phyloP scores from a whole-genome alignment of 768 basidiomycete species.

The Collybia nuda region DNA sequence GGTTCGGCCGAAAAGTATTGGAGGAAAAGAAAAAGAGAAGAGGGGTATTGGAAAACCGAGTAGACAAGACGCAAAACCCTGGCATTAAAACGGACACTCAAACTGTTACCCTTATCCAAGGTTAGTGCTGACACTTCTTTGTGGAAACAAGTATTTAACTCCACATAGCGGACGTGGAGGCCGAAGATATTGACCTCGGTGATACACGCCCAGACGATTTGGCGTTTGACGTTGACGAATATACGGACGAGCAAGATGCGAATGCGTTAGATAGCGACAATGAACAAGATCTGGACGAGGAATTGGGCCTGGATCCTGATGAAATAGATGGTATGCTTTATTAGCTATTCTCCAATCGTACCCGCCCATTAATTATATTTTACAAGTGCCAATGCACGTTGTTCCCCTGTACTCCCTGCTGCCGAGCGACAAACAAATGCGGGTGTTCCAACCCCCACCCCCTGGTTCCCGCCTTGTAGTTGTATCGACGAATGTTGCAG shows the following conservation, averaged over 20 bases:
- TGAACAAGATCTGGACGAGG: slow-evolving; percentile 54
- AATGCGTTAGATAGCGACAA: slow-evolving; percentile 78
- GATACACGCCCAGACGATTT: slow-evolving; percentile 43
- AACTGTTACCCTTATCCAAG: slow-evolving; percentile 46
- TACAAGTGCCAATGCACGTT: slow-evolving; percentile 86
- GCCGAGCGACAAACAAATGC: slow-evolving; percentile 93
- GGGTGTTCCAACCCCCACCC: slow-evolving; percentile 86
- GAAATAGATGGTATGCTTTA: slow-evolving; percentile 60
- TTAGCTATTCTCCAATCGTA: slow-evolving; percentile 4
- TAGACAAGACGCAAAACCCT: slow-evolving; percentile 7
- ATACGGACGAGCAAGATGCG: slow-evolving; percentile 59
- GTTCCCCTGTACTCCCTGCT: slow-evolving; percentile 93
- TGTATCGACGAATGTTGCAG: slow-evolving; percentile 94
- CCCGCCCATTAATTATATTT: background rate
- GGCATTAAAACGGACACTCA: slow-evolving; percentile 2
- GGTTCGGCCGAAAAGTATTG: slow-evolving; percentile 68
- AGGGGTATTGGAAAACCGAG: slow-evolving; percentile 20
- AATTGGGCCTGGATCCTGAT: slow-evolving; percentile 60
- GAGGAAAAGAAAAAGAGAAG: slow-evolving; percentile 45
- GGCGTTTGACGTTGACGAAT: slow-evolving; percentile 69
- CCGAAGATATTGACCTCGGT: slow-evolving; percentile 79
- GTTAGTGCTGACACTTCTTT: slow-evolving; percentile 25
- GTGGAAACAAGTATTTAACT: background rate
- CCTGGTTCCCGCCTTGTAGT: slow-evolving; percentile 83
- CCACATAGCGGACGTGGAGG: slow-evolving; percentile 66